Evolutionary conservation across 129 eudicot genomes (phyloP), one percentile per base, ranked within the genome.

Genomic region (Oenanthe sinensis): DNA sequence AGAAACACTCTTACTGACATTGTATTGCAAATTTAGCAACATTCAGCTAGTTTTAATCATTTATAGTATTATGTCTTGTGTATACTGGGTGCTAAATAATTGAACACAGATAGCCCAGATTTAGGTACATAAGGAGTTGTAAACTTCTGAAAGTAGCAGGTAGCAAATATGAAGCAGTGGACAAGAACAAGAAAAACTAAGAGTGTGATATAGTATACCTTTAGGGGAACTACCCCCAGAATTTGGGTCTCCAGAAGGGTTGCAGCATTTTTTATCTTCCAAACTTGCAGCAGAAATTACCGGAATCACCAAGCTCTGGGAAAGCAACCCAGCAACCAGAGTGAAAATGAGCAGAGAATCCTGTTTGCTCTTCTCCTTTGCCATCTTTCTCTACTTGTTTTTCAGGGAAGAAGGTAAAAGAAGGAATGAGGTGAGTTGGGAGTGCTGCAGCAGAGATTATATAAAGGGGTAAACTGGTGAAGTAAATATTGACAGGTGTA

Each of bases 401-500:
- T 55, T 77, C 78, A 83, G 76, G 20, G 39, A 45, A 63, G 67
- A 40, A 74, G 9, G 19, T n/a, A 68, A 77, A 76, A 44, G 43
- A 12, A 77, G 48, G 50, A 58, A 28, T 46, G 44, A 33, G 36
- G 43, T 83, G 78, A 74, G 78, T 24, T 54, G 73, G 75, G 79
- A 75, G 69, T 76, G 77, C 13, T 78, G 28, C 68, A 81, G 60
- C 39, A 63, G 63, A 47, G 30, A 81, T 84, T 86, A 88, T 86
- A 86, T 63, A 76, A 50, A 87, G 76, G 54, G 71, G 77, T 16
- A 43, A 46, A 40, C 17, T 43, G 71, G 77, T 16, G 50, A 46
- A 40, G n/a, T 43, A 75, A 82, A 82, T 79, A 73, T 63, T 68
- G 69, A 88, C 91, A 86, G 91, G 89, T 86, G 85, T 85, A 83